Conservation (phyloP, 2,329 filamentous ascomycete genomes). For the Ophiostoma sp. region DNA sequence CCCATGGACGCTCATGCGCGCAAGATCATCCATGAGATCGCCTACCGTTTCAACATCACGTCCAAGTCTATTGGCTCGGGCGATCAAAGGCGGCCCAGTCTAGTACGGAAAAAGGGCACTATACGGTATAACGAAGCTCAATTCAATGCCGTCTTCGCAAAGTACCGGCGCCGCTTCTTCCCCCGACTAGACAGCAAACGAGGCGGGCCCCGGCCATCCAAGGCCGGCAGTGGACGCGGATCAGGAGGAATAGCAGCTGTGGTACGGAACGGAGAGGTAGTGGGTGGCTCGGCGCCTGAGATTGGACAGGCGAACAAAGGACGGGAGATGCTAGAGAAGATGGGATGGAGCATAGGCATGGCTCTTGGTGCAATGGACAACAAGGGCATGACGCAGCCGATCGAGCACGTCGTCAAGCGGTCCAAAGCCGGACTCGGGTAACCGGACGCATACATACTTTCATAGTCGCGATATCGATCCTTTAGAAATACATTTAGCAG, state of each 20-base stretch:
- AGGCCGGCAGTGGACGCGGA: slow-evolving; percentile 27
- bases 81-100: slow-evolving; percentile 64
- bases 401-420: slow-evolving; percentile 81
- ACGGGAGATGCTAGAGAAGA: slow-evolving; percentile 84
- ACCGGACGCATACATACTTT: background rate
- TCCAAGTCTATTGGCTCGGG: slow-evolving; percentile 78
- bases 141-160: slow-evolving; percentile 45
- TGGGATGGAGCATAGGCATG: slow-evolving; percentile 90
- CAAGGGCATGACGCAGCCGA: slow-evolving; percentile 80
- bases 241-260: slow-evolving; percentile 35
- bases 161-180: slow-evolving; percentile 51
- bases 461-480: background rate
- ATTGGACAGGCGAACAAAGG: slow-evolving; percentile 78
- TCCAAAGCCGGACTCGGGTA: slow-evolving; percentile 76
- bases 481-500: background rate
- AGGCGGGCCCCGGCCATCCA: slow-evolving; percentile 23
- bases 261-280: slow-evolving; percentile 79
- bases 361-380: slow-evolving; percentile 76
- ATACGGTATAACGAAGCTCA: slow-evolving; percentile 52
- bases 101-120: slow-evolving; percentile 69
- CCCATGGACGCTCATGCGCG: slow-evolving; percentile 77
- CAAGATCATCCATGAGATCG: slow-evolving; percentile 74
- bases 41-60: slow-evolving; percentile 67
- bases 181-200: slow-evolving; percentile 42
- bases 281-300: slow-evolving; percentile 79